A percentile compares a stretch with the other conserved stretches of the same genome.
Conservation (phyloP, 2,329 filamentous ascomycete species). For the Microsporum audouinii region DNA sequence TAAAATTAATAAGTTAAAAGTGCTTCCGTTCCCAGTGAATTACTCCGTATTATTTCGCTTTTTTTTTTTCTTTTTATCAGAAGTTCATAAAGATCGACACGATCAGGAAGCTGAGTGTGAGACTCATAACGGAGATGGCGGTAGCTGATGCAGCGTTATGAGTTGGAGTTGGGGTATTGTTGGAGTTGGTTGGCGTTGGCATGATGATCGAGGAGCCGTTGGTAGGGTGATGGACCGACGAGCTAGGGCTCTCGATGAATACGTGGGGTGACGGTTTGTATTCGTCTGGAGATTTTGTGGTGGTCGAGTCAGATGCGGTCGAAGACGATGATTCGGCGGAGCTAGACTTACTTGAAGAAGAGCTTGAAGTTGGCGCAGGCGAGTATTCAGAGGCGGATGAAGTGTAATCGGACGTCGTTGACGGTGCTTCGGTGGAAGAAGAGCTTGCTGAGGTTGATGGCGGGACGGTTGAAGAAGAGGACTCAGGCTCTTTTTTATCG, state of each 20-base stretch:
- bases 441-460: conserved; percentile 9
- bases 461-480: background rate
- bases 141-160: conserved; percentile 11
- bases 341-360: conserved; percentile 7
- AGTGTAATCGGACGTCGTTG: conserved; percentile 10
- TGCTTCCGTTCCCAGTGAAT: background rate
- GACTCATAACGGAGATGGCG: conserved; percentile 14
- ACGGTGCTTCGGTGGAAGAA: conserved; percentile 12
- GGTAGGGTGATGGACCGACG: conserved; percentile 8
- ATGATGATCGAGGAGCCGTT: conserved; percentile 10
- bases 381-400: conserved; percentile 16
- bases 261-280: conserved; percentile 8
- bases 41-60: background rate
- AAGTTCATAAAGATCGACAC: conserved; percentile 13
- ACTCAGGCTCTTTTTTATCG: background rate
- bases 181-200: conserved; percentile 4
- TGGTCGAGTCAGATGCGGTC: conserved; percentile 5
- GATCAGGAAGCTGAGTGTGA: conserved; percentile 15
- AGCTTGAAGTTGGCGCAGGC: conserved; percentile 13
- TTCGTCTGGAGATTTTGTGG: conserved; percentile 4
- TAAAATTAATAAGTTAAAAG: background rate
- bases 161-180: conserved; percentile 8
- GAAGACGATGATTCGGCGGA: conserved; percentile 2
- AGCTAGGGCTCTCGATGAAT: conserved; percentile 10
- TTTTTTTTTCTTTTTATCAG: conserved; percentile 4